Base-by-base conservation (phyloP, 106 monocot genomes). In the Vanilla planifolia region DNA sequence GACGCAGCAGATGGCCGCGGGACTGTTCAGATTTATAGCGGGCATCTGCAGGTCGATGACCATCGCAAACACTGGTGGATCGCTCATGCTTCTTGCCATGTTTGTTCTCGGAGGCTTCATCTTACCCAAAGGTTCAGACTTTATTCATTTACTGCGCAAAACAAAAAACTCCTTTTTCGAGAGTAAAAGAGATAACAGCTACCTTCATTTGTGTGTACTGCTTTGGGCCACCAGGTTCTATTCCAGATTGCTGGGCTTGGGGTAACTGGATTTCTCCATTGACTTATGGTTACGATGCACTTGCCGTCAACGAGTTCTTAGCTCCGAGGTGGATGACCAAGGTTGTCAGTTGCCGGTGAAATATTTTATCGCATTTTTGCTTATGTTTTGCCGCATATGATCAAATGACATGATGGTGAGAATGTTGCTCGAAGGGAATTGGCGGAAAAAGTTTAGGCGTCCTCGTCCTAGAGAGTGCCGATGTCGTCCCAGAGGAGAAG, bases 161-260 rank as follows among this genome's bases (percentile, higher is more conserved):
- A n/a, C n/a, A n/a, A n/a, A n/a, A n/a, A n/a, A n/a, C n/a, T n/a
- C n/a, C n/a, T n/a, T n/a, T n/a, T n/a, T n/a, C n/a, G n/a, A n/a
- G n/a, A n/a, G n/a, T n/a, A n/a, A n/a, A n/a, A n/a, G n/a, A n/a
- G n/a, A n/a, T n/a, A n/a, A n/a, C n/a, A 43, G 7, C 16, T 21
- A 15, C 34, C 42, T 61, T 3, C 22, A 15, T 14, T 8, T 15
- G 14, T 42, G 3, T 48, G 27, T 3, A 53, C 41, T 20, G 24
- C n/a, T n/a, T n/a, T n/a, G n/a, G n/a, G n/a, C n/a, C 29, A 53
- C 25, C 75, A 87, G 82, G 59, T 40, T 29, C 55, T 43, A 78
- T 87, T 32, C 74, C 77, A 21, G 73, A 75, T 26, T 89, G 89
- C 84, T 80, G 79, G 89, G 75, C 75, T 13, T 89, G 89, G 89